Evolutionary conservation across 2,329 filamentous ascomycete genomes (phyloP).

Genomic region (Alternaria sp.): DNA sequence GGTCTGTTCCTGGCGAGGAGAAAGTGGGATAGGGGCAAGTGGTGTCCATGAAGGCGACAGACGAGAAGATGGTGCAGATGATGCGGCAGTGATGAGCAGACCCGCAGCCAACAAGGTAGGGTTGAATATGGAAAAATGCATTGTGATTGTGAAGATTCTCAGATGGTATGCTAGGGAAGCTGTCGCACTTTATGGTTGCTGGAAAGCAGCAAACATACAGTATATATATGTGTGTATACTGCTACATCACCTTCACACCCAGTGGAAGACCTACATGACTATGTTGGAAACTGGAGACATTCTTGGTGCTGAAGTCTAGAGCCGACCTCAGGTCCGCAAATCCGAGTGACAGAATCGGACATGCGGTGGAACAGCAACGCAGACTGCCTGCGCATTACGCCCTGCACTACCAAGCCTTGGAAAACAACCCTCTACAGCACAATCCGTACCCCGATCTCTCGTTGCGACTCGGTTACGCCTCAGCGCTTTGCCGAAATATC

Average conservation of each 20-base stretch:
- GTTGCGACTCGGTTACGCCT: conserved; percentile 8
- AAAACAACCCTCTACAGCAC: not conserved
- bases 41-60: conserved; percentile 17
- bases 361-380: not conserved
- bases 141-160: not conserved
- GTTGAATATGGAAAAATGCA: not conserved
- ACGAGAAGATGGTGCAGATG: not conserved
- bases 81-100: not conserved
- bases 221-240: not conserved
- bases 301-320: not conserved
- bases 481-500: conserved; percentile 22
- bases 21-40: conserved; percentile 25
- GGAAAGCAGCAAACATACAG: not conserved
- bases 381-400: not conserved
- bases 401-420: not conserved
- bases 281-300: not conserved
- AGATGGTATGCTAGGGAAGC: not conserved
- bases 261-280: not conserved
- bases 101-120: not conserved
- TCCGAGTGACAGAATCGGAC: not conserved
- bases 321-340: not conserved
- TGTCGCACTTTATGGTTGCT: not conserved
- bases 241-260: not conserved
- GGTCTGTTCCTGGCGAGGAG: conserved; percentile 36
- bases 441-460: not conserved